Evolutionary conservation across 2,329 filamentous ascomycete species (phyloP).

Genomic region (Beauveria brongniartii): DNA sequence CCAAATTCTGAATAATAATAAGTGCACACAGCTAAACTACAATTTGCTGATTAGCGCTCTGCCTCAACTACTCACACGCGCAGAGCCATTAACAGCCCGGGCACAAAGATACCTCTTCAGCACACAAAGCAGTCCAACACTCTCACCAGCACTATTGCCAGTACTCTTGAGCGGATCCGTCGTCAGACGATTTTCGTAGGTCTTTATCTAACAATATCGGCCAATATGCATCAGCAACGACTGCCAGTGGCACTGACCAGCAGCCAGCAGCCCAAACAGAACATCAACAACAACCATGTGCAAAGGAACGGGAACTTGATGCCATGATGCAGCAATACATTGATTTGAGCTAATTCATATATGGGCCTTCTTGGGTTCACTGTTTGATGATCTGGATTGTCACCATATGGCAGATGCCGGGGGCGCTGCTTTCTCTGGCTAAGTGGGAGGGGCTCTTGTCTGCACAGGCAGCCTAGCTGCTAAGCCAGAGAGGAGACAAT

Average conservation of each 20-base stretch:
- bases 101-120: too few species aligned
- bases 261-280: background rate
- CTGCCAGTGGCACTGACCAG: background rate
- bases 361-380: background rate
- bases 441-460: background rate
- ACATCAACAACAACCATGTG: background rate
- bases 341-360: background rate
- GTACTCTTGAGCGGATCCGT: background rate
- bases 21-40: too few species aligned
- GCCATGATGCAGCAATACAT: constrained; percentile 2
- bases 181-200: background rate
- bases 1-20: too few species aligned
- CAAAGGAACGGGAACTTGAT: constrained; percentile 1
- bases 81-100: too few species aligned
- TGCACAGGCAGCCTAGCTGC: too few species aligned
- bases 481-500: too few species aligned
- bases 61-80: too few species aligned
- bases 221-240: background rate
- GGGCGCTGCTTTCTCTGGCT: background rate
- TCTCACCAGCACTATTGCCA: too few species aligned
- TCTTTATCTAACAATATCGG: background rate
- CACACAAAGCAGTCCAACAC: too few species aligned
- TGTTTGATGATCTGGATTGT: constrained; percentile 1
- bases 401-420: background rate
- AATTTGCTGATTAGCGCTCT: too few species aligned